phyloP scores from a whole-genome alignment of 257 asterid genomes.

The Paraleonurus japonicus region DNA sequence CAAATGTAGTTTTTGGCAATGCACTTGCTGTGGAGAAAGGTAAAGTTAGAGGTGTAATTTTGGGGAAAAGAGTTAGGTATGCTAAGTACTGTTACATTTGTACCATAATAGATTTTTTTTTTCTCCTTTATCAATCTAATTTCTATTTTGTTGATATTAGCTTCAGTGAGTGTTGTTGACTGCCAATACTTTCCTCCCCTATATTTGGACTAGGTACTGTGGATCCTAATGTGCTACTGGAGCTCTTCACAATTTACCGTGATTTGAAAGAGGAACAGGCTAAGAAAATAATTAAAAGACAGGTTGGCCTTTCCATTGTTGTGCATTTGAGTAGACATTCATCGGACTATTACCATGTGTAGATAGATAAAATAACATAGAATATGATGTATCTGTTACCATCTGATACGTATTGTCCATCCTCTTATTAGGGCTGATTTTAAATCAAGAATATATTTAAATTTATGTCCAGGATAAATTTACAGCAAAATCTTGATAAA shows the following conservation, averaged over 20 bases:
- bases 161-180: conserved; percentile 8
- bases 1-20: conserved; percentile 1
- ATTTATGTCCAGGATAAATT: not conserved
- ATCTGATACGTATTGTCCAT: conserved; percentile 12
- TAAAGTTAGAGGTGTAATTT: not conserved
- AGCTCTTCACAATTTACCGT: conserved; percentile 78
- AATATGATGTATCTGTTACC: conserved; percentile 5
- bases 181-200: conserved; percentile 22
- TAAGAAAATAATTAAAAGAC: conserved; percentile 59
- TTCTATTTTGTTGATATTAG: conserved; percentile 17
- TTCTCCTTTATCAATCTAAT: not conserved
- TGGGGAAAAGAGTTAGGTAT: not conserved
- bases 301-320: conserved; percentile 46
- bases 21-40: not conserved
- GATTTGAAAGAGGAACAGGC: conserved; percentile 84
- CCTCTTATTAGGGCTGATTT: not conserved
- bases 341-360: not conserved
- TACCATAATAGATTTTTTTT: not conserved
- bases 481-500: not conserved
- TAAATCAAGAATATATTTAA: not conserved
- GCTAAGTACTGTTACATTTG: not conserved
- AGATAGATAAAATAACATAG: not conserved
- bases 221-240: conserved; percentile 79
- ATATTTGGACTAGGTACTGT: conserved; percentile 57
- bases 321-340: not conserved